These are phyloP conservation scores for Plasmodium fragile DNA, from an alignment of 169 alveolate species.

Conservation along the genomic window DNA sequence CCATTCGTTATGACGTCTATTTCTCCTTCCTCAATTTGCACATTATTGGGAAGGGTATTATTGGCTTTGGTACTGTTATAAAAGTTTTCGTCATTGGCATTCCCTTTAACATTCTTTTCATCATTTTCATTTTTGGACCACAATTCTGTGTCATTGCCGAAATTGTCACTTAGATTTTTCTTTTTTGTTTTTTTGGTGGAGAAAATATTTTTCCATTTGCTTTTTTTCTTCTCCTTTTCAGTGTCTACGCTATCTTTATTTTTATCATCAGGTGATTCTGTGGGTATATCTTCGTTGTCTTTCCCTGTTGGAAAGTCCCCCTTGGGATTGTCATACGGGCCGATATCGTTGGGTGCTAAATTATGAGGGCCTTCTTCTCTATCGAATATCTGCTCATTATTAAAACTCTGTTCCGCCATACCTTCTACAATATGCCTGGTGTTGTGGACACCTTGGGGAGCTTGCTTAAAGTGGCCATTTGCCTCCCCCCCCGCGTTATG, in stretches of 20 bases:
- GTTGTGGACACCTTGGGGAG: not conserved
- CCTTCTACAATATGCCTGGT: not conserved
- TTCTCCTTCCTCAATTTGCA: constrained; percentile 33
- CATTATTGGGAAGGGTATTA: not conserved
- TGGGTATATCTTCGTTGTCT: not conserved
- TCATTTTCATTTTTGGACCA: constrained; percentile 57
- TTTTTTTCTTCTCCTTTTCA: constrained; percentile 41
- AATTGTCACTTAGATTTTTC: constrained; percentile 68
- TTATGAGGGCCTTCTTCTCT: not conserved
- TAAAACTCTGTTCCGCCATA: not conserved
- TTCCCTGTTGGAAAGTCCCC: not conserved
- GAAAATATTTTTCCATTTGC: constrained; percentile 30
- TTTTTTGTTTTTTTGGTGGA: constrained; percentile 36
- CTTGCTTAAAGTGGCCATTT: not conserved
- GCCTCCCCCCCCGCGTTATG: not conserved
- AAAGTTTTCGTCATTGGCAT: not conserved
- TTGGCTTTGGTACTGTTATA: not conserved
- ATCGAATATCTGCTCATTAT: not conserved
- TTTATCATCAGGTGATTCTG: not conserved
- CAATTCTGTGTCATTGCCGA: constrained; percentile 58
- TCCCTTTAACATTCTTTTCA: not conserved
- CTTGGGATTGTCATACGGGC: not conserved
- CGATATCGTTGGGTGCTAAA: not conserved
- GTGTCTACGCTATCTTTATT: not conserved
- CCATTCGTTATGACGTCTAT: constrained; percentile 20